Percentiles rank a stretch among this genome's conserved stretches.
phyloP scores from a whole-genome alignment of 1,284 basidiomycete species.

The Trametes sp. region DNA sequence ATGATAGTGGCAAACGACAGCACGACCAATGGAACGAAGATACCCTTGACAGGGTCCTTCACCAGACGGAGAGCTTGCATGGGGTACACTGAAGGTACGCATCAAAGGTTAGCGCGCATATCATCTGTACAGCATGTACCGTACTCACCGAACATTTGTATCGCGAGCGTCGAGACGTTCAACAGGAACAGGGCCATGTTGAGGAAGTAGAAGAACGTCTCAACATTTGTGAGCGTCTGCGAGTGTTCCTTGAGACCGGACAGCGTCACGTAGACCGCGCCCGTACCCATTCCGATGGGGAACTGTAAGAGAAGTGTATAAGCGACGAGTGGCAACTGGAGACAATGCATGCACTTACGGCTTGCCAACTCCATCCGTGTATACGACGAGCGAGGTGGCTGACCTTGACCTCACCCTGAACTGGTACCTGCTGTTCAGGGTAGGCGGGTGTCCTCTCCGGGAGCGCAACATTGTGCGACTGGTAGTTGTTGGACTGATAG shows the following conservation, averaged over 20 bases:
- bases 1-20: conserved; percentile 59
- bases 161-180: conserved; percentile 50
- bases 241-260: conserved; percentile 50
- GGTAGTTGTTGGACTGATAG: conserved; percentile 12
- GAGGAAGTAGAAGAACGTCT: conserved; percentile 55
- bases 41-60: conserved; percentile 53
- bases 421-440: conserved; percentile 3
- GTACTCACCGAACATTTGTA: conserved; percentile 51
- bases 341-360: conserved; percentile 41
- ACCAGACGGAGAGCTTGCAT: conserved; percentile 51
- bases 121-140: not conserved
- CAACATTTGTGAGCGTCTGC: conserved; percentile 43
- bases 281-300: conserved; percentile 59
- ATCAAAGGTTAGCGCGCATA: not conserved
- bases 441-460: conserved; percentile 11
- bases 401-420: conserved; percentile 20
- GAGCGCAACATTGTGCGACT: conserved; percentile 22
- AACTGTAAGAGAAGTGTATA: conserved; percentile 43
- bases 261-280: conserved; percentile 56
- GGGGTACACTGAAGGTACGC: conserved; percentile 48
- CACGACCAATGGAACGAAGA: conserved; percentile 56
- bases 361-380: conserved; percentile 60
- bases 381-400: conserved; percentile 48
- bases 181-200: conserved; percentile 53
- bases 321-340: not conserved